Conservation (phyloP, 208 protist species). For the Zelonia costaricensis region DNA sequence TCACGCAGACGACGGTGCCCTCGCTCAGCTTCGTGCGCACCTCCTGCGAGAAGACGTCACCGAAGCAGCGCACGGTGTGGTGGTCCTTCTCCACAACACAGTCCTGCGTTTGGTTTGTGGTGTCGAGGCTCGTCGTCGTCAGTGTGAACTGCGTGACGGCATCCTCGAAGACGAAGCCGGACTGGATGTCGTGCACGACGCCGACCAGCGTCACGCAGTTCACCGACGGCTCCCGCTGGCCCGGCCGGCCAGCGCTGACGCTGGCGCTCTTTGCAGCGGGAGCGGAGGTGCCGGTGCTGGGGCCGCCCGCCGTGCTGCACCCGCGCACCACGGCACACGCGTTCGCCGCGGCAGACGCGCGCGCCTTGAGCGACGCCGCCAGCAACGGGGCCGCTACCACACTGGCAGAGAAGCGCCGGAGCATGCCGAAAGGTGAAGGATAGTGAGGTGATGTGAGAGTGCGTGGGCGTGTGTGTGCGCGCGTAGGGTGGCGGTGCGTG, state of each 20-base stretch:
- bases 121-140: slow-evolving; percentile 88
- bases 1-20: slow-evolving; percentile 87
- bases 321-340: not conserved
- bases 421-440: too few species aligned
- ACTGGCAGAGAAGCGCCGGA: slow-evolving; percentile 7
- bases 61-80: slow-evolving; percentile 91
- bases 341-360: not conserved
- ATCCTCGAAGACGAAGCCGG: slow-evolving; percentile 90
- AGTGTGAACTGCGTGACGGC: slow-evolving; percentile 92
- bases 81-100: slow-evolving; percentile 92
- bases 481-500: too few species aligned
- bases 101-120: slow-evolving; percentile 64
- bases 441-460: too few species aligned
- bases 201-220: slow-evolving; percentile 91
- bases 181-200: slow-evolving; percentile 91
- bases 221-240: slow-evolving; percentile 42
- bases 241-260: slow-evolving; percentile 16
- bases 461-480: too few species aligned
- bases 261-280: not conserved
- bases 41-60: slow-evolving; percentile 86
- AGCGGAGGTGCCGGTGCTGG: slow-evolving; percentile 2
- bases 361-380: not conserved
- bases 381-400: not conserved
- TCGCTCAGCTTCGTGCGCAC: slow-evolving; percentile 74
- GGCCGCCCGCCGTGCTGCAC: slow-evolving; percentile 11